Percentiles rank a stretch among this genome's conserved stretches.
Evolutionary conservation across 768 basidiomycete genomes (phyloP).

Genomic region (Leccinellum luteum): DNA sequence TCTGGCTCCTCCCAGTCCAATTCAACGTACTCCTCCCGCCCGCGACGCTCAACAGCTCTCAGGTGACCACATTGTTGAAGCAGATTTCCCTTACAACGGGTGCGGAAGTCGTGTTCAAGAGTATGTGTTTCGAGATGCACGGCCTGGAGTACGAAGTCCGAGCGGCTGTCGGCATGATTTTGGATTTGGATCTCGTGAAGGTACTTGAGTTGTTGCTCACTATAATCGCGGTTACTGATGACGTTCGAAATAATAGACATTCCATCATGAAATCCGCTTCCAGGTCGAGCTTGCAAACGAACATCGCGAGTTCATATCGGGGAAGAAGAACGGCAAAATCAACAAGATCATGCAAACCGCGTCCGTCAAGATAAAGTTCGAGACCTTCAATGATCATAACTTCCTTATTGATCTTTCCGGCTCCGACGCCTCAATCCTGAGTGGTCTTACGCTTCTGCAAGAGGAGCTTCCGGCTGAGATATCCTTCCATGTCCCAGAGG

Average conservation of each 20-base stretch:
- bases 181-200: constrained; percentile 92
- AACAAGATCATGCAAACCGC: constrained; percentile 99
- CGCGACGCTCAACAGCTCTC: constrained; percentile 72
- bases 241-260: constrained; percentile 48
- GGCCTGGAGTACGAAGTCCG: constrained; percentile 91
- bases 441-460: constrained; percentile 85
- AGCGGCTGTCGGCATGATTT: constrained; percentile 76
- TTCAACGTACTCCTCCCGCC: constrained; percentile 91
- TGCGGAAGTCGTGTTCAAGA: constrained; percentile 94
- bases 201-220: constrained; percentile 36
- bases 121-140: constrained; percentile 96
- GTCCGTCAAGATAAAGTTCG: constrained; percentile 97
- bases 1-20: constrained; percentile 92
- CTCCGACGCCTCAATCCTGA: constrained; percentile 77
- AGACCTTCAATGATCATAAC: constrained; percentile 95
- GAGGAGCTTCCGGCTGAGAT: constrained; percentile 99
- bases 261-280: constrained; percentile 97
- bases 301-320: constrained; percentile 97
- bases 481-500: constrained; percentile 97
- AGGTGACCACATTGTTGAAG: constrained; percentile 82
- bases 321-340: constrained; percentile 99
- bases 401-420: constrained; percentile 92
- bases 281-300: constrained; percentile 98
- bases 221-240: neutral
- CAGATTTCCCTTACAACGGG: constrained; percentile 84